A percentile compares a stretch with the other conserved stretches of the same genome.
Evolutionary conservation across 371 early-diverging fungal species (phyloP).

Genomic region (Zancudomyces culisetae): DNA sequence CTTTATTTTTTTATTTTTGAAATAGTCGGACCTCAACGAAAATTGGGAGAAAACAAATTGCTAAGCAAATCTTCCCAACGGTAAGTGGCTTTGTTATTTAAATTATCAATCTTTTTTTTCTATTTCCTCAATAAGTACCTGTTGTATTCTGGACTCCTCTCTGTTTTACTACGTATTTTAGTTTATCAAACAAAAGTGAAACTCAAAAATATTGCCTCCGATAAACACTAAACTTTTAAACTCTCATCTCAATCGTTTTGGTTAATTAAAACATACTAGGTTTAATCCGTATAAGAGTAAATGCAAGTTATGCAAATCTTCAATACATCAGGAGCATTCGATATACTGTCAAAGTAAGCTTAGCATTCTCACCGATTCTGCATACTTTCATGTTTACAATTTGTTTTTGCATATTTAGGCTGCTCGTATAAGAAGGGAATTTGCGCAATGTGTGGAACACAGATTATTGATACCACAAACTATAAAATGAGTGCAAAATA

Average conservation of each 20-base stretch:
- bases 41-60: constrained; percentile 25
- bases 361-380: not conserved
- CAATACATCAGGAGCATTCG: constrained; percentile 18
- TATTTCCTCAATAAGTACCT: too few relatives aligned
- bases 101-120: too few relatives aligned
- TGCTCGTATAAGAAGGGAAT: constrained; percentile 32
- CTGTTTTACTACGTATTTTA: too few relatives aligned
- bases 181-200: too few relatives aligned
- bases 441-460: constrained; percentile 30
- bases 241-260: not conserved
- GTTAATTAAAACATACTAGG: constrained; percentile 12
- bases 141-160: too few relatives aligned
- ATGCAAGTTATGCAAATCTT: constrained; percentile 22
- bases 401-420: not conserved
- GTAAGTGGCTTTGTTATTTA: too few relatives aligned
- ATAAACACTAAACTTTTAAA: too few relatives aligned
- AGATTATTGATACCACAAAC: constrained; percentile 22
- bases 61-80: too few relatives aligned
- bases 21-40: constrained; percentile 8
- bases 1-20: not conserved
- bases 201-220: too few relatives aligned
- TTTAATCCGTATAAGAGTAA: constrained; percentile 10
- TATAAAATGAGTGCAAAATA: constrained; percentile 10
- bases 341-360: constrained; percentile 21
- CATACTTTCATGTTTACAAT: not conserved